phyloP scores from a whole-genome alignment of 306 rosid species.

The Spatholobus suberectus region DNA sequence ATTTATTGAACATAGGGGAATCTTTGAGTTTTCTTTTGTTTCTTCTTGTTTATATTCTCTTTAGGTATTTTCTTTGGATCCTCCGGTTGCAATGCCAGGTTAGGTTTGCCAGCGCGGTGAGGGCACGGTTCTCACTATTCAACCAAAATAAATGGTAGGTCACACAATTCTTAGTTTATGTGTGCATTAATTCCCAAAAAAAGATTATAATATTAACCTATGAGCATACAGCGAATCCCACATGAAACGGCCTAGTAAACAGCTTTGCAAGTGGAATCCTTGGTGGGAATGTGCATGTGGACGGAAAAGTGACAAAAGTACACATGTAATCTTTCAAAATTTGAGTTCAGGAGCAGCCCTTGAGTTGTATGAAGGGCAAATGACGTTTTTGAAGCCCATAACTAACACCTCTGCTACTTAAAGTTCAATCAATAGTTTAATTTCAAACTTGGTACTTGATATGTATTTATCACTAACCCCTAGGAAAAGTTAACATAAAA shows the following conservation, averaged over 20 bases:
- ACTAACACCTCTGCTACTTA: background rate
- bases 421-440: conserved; percentile 18
- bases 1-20: conserved; percentile 33
- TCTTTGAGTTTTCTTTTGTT: conserved; percentile 36
- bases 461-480: background rate
- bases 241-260: conserved; percentile 33
- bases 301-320: conserved; percentile 39
- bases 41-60: conserved; percentile 39
- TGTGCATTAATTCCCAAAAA: conserved; percentile 22
- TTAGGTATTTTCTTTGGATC: conserved; percentile 18
- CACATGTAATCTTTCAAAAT: conserved; percentile 20
- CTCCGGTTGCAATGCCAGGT: conserved; percentile 24
- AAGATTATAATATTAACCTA: conserved; percentile 20
- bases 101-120: conserved; percentile 44
- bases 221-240: conserved; percentile 38
- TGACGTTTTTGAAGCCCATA: conserved; percentile 24
- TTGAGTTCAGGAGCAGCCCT: conserved; percentile 36
- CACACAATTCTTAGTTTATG: conserved; percentile 23
- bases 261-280: conserved; percentile 39
- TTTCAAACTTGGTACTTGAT: background rate
- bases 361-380: conserved; percentile 44
- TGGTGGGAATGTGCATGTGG: conserved; percentile 49
- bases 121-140: conserved; percentile 32
- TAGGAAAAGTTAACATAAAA: background rate
- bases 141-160: conserved; percentile 36